Percentiles rank a stretch among this genome's conserved stretches.
Evolutionary conservation across 192 early-diverging fungal genomes (phyloP).

Genomic region (Entomortierella parvispora): DNA sequence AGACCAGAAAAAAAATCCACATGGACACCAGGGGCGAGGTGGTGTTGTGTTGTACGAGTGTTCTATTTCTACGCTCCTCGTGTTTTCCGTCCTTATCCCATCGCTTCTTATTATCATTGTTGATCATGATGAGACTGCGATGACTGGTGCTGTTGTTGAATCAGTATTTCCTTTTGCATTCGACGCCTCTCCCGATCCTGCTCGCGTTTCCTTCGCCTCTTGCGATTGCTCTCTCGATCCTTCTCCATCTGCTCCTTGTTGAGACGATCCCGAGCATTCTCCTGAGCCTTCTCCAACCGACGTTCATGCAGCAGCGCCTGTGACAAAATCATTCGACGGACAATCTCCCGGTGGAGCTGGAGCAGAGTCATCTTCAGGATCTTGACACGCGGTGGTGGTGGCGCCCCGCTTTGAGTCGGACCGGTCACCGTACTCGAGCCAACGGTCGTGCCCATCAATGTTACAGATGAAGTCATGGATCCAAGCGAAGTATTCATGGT

Average conservation of each 20-base stretch:
- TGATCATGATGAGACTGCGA: too few species aligned
- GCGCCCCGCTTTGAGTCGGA: constrained; percentile 6
- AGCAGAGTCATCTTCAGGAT: constrained; percentile 28
- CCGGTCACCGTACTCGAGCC: not conserved
- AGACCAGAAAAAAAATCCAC: too few species aligned
- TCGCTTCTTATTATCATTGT: too few species aligned
- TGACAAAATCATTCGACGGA: constrained; percentile 18
- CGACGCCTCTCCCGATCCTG: not conserved
- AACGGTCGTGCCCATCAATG: not conserved
- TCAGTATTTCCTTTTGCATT: too few species aligned
- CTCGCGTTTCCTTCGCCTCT: constrained; percentile 3
- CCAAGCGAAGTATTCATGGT: too few species aligned
- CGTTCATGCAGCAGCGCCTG: constrained; percentile 15
- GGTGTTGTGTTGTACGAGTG: too few species aligned
- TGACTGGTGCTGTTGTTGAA: too few species aligned
- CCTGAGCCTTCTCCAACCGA: constrained; percentile 8
- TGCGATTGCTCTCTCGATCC: constrained; percentile 21
- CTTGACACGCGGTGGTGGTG: not conserved
- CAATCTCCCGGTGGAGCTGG: constrained; percentile 26
- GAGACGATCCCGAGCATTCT: not conserved
- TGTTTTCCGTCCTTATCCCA: too few species aligned
- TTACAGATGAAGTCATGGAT: too few species aligned
- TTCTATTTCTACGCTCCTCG: too few species aligned
- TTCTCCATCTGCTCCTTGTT: constrained; percentile 15
- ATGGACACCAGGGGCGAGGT: too few species aligned